phyloP scores from a whole-genome alignment of 2,329 filamentous ascomycete genomes.

The Albifimbria verrucaria region DNA sequence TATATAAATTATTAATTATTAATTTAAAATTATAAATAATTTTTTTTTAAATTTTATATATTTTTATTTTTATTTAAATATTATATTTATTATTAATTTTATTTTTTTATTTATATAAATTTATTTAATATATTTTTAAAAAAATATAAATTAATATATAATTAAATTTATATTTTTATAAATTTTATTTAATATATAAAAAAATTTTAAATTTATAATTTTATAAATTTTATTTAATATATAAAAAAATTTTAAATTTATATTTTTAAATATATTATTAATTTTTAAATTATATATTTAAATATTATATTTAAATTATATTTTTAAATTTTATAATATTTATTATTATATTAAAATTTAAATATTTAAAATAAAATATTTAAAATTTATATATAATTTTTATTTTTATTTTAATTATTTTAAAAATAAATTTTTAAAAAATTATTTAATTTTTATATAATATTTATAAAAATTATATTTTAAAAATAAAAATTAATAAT shows the following conservation, averaged over 20 bases:
- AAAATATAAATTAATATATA: background rate
- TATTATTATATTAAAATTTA: too few relatives aligned
- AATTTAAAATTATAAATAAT: background rate
- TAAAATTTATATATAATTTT: too few relatives aligned
- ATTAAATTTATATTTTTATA: background rate
- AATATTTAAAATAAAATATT: too few relatives aligned
- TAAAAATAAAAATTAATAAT: background rate
- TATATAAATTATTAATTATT: background rate
- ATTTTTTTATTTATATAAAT: background rate
- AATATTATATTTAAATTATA: background rate
- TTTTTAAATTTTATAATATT: too few relatives aligned
- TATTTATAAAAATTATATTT: background rate
- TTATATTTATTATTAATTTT: background rate
- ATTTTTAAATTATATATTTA: background rate
- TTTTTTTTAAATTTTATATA: background rate
- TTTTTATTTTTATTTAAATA: background rate
- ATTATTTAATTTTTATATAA: background rate
- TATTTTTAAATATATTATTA: background rate
- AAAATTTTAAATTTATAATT: background rate
- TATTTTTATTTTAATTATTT: too few relatives aligned
- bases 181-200: background rate
- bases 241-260: background rate
- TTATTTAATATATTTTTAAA: background rate
- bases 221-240: background rate
- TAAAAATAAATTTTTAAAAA: background rate